These are phyloP conservation scores for Falciphora oryzae DNA, from an alignment of 2,329 filamentous ascomycete species.

Conservation along the genomic window DNA sequence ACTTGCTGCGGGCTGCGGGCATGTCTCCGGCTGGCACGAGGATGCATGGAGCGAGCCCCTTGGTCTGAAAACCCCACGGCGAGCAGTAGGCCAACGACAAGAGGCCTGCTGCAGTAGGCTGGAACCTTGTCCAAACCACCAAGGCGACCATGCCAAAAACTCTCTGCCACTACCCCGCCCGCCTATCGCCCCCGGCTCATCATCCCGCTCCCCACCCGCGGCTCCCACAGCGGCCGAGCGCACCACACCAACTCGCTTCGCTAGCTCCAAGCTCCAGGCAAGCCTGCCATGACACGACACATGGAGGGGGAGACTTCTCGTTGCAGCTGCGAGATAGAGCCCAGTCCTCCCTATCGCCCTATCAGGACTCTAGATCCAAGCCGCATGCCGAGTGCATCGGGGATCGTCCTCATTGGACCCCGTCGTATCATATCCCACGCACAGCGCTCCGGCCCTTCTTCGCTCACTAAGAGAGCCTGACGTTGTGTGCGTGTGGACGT, in stretches of 20 bases:
- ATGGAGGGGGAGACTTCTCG: not conserved
- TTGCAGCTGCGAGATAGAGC: constrained; percentile 2
- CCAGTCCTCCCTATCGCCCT: constrained; percentile 13
- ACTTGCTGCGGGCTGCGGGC: not conserved
- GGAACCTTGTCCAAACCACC: not conserved
- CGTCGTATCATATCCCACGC: constrained; percentile 24
- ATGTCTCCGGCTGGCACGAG: not conserved
- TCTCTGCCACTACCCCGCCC: not conserved
- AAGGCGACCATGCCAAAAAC: not conserved
- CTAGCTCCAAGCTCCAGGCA: not conserved
- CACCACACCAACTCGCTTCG: not conserved
- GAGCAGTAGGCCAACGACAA: not conserved
- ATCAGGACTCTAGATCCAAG: constrained; percentile 17
- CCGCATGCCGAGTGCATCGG: constrained; percentile 21
- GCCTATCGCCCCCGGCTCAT: not conserved
- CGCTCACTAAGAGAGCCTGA: not conserved
- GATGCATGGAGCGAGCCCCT: not conserved
- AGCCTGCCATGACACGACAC: not conserved
- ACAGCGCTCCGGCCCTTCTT: not conserved
- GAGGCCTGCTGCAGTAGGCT: not conserved
- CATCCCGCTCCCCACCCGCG: not conserved
- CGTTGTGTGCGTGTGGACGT: not conserved
- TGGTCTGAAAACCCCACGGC: not conserved
- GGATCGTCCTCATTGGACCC: constrained; percentile 18
- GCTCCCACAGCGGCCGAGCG: not conserved